phyloP scores from a whole-genome alignment of 192 early-diverging fungal genomes.

The Paraglomus occultum region DNA sequence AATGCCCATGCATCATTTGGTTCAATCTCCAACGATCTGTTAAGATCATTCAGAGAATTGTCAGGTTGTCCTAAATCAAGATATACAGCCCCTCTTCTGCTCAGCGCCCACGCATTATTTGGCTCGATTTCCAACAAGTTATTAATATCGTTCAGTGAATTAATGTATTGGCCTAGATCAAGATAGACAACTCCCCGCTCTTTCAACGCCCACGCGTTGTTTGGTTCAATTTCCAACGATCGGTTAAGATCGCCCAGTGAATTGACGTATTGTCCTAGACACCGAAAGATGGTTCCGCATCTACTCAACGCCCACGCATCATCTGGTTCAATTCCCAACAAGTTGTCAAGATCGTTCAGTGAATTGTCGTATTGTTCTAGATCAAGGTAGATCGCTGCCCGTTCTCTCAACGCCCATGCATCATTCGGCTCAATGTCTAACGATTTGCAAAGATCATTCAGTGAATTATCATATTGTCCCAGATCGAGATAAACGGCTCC shows the following conservation, averaged over 20 bases:
- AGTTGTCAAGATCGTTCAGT: conserved; percentile 1
- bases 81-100: conserved; percentile 7
- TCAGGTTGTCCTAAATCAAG: not conserved
- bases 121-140: conserved; percentile 10
- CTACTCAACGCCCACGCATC: conserved; percentile 14
- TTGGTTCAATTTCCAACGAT: not conserved
- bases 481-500: too few species aligned
- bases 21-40: not conserved
- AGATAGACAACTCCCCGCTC: conserved; percentile 5
- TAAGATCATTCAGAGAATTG: not conserved
- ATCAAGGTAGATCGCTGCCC: conserved; percentile 7
- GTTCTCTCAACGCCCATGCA: too few species aligned
- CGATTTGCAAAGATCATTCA: too few species aligned
- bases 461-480: too few species aligned
- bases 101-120: not conserved
- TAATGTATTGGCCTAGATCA: not conserved
- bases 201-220: conserved; percentile 8
- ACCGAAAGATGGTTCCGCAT: not conserved
- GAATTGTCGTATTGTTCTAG: conserved; percentile 17
- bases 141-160: not conserved
- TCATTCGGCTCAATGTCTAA: too few species aligned
- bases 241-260: not conserved
- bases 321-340: not conserved
- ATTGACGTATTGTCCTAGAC: not conserved
- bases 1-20: not conserved